A percentile compares a stretch with the other conserved stretches of the same genome.
Evolutionary conservation across 257 asterid genomes (phyloP).

Genomic region (Nicotiana undulata): DNA sequence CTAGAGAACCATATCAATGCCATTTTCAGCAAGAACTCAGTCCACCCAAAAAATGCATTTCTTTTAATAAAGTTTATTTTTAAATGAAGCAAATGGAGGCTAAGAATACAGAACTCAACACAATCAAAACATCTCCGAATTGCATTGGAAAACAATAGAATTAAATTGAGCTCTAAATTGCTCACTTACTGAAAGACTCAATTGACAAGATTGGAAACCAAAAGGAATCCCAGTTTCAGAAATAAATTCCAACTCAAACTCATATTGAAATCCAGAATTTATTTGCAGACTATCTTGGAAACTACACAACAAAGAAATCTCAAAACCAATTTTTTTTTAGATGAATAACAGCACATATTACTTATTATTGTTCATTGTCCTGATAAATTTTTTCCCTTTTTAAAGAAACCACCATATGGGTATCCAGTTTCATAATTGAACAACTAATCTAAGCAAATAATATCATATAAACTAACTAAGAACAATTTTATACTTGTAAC

Average conservation of each 20-base stretch:
- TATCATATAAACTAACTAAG: slow-evolving; percentile 12
- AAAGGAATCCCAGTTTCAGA: neutral
- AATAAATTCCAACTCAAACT: slow-evolving; percentile 9
- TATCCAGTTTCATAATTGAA: slow-evolving; percentile 23
- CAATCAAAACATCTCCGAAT: neutral
- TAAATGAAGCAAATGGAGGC: neutral
- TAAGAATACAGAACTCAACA: neutral
- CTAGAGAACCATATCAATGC: neutral
- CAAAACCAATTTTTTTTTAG: slow-evolving; percentile 7
- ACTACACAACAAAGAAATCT: neutral
- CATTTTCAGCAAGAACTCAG: neutral
- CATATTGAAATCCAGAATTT: neutral
- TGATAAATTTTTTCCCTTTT: slow-evolving; percentile 12
- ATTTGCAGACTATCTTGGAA: neutral
- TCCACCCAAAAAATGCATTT: neutral
- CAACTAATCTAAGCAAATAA: slow-evolving; percentile 25
- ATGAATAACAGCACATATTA: slow-evolving; percentile 24
- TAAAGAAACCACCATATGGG: slow-evolving; percentile 21
- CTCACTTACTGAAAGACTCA: neutral
- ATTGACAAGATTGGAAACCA: neutral
- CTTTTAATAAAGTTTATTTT: neutral
- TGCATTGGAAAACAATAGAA: neutral
- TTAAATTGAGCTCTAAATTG: neutral
- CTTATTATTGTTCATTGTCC: slow-evolving; percentile 27
- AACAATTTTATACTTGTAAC: slow-evolving; percentile 18